Evolutionary conservation across 2,329 filamentous ascomycete genomes (phyloP), one percentile per base, ranked within the genome.

Genomic region (Magnaporthales sp.): DNA sequence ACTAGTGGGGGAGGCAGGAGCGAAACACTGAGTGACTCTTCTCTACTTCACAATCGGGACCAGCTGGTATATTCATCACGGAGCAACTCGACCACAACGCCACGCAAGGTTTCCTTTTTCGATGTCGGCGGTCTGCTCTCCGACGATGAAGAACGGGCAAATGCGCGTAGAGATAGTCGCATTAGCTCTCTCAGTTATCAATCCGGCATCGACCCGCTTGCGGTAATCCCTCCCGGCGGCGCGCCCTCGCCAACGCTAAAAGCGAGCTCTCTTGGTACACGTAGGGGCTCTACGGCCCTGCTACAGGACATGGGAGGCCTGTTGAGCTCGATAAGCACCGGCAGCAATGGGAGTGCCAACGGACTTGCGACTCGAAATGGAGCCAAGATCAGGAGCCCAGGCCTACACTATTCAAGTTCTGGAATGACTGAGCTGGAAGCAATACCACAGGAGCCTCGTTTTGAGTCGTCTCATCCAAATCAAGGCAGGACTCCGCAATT

Each of bases 111-210:
- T 4, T 92, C 91, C 0, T 94, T 97, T 75, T 93, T 94, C 72
- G 93, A 97, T 70, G 89, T 93, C 1, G 92, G 92, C 26, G 91
- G 91, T 0, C 78, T 96, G 0, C 79, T 96, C 5, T 82, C 81
- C 22, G 82, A 83, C 69, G 77, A 74, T 46, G 67, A 65, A 32
- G 69, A 63, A 46, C 69, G 29, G 27, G 66, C 54, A 22, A 60
- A 63, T 19, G 74, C 76, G 63, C 74, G 77, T 56, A 76, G 78
- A 11, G 78, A 78, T 31, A 84, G 81, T 69, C 75, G 74, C 67
- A 75, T 76, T 26, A 83, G 81, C 5, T 78, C 76, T 62, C 69
- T 24, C 24, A 54, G 63, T 77, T 31, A 31, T 19, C 29, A 22
- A 22, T 62, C 61, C n/a, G 61, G 61, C 6, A 24, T 62, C 61